These are phyloP conservation scores for Talaromyces sp. DNA, from an alignment of 2,329 filamentous ascomycete genomes.

Conservation along the genomic window DNA sequence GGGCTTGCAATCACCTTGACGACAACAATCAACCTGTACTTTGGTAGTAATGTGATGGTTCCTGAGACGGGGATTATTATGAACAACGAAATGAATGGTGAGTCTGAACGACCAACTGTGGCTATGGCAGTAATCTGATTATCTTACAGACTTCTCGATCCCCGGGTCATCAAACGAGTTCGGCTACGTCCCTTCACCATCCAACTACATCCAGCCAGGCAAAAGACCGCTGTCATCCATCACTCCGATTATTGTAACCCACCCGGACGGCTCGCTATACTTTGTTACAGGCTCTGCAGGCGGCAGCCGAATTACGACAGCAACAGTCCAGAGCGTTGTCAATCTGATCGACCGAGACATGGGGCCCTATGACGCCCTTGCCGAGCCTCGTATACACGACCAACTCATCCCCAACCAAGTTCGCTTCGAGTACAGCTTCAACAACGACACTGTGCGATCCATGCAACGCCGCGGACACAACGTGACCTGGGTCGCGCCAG, in stretches of 20 bases:
- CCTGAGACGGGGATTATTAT: constrained; percentile 79
- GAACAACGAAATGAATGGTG: constrained; percentile 58
- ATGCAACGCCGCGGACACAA: constrained; percentile 66
- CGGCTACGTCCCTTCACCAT: constrained; percentile 72
- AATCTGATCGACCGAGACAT: constrained; percentile 65
- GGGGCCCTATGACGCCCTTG: constrained; percentile 59
- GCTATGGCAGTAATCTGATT: not conserved
- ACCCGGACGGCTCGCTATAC: constrained; percentile 60
- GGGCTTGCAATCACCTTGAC: constrained; percentile 78
- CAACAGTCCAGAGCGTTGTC: constrained; percentile 70
- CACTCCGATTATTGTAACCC: constrained; percentile 71
- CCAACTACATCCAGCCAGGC: constrained; percentile 74
- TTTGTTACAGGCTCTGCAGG: constrained; percentile 72
- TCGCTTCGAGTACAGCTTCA: constrained; percentile 64
- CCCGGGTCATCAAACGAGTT: constrained; percentile 74
- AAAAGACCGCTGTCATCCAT: constrained; percentile 84
- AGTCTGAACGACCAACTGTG: constrained; percentile 24
- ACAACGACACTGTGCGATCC: constrained; percentile 59
- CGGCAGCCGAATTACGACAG: constrained; percentile 76
- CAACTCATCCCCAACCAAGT: constrained; percentile 71
- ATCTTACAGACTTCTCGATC: constrained; percentile 73
- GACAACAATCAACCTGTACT: constrained; percentile 83
- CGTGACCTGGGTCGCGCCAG: constrained; percentile 62
- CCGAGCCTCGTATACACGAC: constrained; percentile 69
- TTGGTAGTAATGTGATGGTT: constrained; percentile 74